Conservation (phyloP, 495 filamentous ascomycete species). For the Neurospora tetrasperma region DNA sequence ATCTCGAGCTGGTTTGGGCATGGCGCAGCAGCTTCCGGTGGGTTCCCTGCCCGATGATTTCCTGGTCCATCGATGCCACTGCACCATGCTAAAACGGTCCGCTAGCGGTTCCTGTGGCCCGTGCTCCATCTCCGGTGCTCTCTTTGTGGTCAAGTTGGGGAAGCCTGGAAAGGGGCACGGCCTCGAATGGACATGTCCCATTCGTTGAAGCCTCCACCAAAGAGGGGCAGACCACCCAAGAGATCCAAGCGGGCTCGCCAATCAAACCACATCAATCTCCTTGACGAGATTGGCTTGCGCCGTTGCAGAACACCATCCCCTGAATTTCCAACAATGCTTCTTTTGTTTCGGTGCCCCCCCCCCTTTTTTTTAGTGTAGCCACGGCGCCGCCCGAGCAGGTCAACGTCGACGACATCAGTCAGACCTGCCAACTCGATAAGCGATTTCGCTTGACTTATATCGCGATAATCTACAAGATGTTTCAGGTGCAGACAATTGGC, state of each 20-base stretch:
- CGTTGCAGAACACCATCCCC: background rate
- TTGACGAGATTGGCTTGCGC: constrained; percentile 21
- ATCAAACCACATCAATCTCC: constrained; percentile 14
- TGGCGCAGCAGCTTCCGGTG: background rate
- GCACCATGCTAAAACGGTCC: background rate
- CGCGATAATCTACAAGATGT: background rate
- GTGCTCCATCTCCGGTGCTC: background rate
- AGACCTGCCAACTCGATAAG: background rate
- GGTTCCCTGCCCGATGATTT: background rate
- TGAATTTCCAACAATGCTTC: background rate
- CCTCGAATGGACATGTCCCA: background rate
- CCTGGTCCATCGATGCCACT: background rate
- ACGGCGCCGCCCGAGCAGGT: background rate
- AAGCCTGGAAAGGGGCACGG: background rate
- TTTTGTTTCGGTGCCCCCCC: background rate
- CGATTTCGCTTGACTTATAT: background rate
- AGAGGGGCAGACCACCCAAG: background rate
- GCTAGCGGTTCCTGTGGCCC: background rate
- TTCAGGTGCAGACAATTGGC: background rate
- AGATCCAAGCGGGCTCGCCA: constrained; percentile 5
- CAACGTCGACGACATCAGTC: background rate
- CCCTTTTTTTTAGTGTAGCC: background rate
- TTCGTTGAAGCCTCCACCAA: background rate
- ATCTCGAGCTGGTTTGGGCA: background rate
- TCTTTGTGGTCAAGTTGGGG: background rate